Percentiles rank a stretch among this genome's conserved stretches.
Conservation (phyloP, 345 rosid genomes). For the Gossypium arboreum region DNA sequence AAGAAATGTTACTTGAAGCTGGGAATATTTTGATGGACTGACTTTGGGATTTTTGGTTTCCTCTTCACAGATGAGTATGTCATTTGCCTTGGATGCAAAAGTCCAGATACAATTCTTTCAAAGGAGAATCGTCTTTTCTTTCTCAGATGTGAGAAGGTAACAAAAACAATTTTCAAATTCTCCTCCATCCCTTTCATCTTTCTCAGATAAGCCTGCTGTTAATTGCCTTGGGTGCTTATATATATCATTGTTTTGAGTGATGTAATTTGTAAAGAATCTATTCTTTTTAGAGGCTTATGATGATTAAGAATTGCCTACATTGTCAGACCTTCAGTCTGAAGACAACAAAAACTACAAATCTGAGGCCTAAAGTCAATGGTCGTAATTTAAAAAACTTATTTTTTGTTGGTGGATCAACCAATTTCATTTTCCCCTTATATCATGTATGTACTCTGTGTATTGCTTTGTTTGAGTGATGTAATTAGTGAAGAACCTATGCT, state of each 20-base stretch:
- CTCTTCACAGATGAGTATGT: constrained; percentile 41
- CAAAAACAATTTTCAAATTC: background rate
- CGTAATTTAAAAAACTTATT: background rate
- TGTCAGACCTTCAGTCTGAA: background rate
- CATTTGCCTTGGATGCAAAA: constrained; percentile 42
- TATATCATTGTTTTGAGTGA: background rate
- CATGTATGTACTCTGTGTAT: background rate
- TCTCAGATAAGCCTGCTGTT: background rate
- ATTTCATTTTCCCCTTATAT: too few relatives aligned
- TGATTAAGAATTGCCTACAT: constrained; percentile 10
- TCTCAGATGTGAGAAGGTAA: constrained; percentile 51
- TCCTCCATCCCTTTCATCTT: background rate
- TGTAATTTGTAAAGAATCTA: too few relatives aligned
- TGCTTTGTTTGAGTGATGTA: too few relatives aligned
- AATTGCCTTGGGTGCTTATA: background rate
- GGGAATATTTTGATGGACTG: background rate
- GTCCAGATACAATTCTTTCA: constrained; percentile 44
- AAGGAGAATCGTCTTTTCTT: constrained; percentile 37
- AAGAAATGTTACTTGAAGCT: background rate
- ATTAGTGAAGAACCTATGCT: too few relatives aligned
- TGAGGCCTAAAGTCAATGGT: background rate
- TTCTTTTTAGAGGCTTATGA: background rate
- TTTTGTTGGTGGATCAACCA: too few relatives aligned
- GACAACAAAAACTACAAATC: background rate
- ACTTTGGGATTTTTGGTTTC: background rate